Conservation (phyloP, 108 stramenopile species). For the Cyclotella choctawhatcheeana region DNA sequence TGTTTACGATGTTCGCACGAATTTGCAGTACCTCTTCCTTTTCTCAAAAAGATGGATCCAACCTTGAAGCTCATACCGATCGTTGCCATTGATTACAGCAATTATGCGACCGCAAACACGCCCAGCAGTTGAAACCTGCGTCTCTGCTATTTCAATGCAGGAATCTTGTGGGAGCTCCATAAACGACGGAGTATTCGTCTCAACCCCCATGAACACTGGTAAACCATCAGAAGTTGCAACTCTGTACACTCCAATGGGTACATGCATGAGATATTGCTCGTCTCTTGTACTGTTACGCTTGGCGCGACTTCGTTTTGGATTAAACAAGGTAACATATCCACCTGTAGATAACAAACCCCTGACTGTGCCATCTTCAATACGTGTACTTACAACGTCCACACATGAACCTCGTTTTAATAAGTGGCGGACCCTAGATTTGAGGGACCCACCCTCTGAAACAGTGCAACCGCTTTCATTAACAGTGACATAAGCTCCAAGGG, state of each 20-base stretch:
- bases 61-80: constrained; percentile 22
- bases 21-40: too few species aligned
- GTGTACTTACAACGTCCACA: constrained; percentile 42
- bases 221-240: not conserved
- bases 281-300: constrained; percentile 9
- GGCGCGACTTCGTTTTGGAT: constrained; percentile 1
- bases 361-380: constrained; percentile 45
- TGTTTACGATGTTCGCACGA: too few species aligned
- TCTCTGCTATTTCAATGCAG: constrained; percentile 41
- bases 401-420: constrained; percentile 33
- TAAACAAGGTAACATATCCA: constrained; percentile 43
- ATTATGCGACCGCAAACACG: constrained; percentile 37
- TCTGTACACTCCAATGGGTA: constrained; percentile 29
- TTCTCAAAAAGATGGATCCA: constrained; percentile 52
- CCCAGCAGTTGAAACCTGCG: constrained; percentile 44
- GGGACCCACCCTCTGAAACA: constrained; percentile 39
- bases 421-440: constrained; percentile 45
- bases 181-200: constrained; percentile 38
- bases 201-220: not conserved
- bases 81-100: constrained; percentile 21
- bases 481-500: constrained; percentile 40
- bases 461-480: constrained; percentile 42
- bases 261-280: constrained; percentile 46
- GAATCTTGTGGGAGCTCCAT: constrained; percentile 32
- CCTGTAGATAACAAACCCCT: constrained; percentile 42